These are phyloP conservation scores for Aspergillus olivimuriae DNA, from an alignment of 495 filamentous ascomycete genomes.

Conservation along the genomic window DNA sequence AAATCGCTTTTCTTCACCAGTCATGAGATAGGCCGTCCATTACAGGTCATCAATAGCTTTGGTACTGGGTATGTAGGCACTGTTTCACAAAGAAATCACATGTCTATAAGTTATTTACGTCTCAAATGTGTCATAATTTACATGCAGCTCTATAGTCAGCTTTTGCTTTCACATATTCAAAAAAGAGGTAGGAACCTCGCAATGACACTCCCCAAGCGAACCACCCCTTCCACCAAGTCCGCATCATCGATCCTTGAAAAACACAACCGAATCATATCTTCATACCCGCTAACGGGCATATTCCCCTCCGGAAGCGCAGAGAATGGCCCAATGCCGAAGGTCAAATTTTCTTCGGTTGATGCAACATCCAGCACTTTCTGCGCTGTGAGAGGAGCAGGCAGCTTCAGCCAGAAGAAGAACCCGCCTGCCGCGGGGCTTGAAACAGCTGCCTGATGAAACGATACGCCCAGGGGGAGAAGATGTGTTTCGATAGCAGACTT, in stretches of 20 bases:
- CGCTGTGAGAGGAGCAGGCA: constrained; percentile 28
- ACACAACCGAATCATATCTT: background rate
- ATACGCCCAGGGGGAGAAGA: constrained; percentile 49
- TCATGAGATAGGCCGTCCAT: too few species aligned
- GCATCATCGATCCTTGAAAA: background rate
- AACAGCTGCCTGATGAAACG: constrained; percentile 37
- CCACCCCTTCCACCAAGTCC: background rate
- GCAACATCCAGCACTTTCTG: background rate
- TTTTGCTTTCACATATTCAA: too few species aligned
- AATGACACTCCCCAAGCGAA: too few species aligned
- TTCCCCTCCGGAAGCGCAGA: background rate
- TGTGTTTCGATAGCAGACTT: constrained; percentile 39
- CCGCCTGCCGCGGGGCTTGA: constrained; percentile 51
- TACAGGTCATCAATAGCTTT: too few species aligned
- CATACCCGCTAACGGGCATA: background rate
- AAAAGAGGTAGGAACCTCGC: too few species aligned
- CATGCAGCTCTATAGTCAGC: too few species aligned
- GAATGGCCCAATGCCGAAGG: background rate
- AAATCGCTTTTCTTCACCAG: too few species aligned
- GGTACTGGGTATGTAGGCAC: too few species aligned
- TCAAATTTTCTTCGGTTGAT: background rate
- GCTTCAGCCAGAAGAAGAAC: constrained; percentile 62
- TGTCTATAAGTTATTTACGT: too few species aligned
- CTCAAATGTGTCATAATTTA: too few species aligned
- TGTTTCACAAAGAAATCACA: too few species aligned